Evolutionary conservation across 768 basidiomycete genomes (phyloP), one percentile per base, ranked within the genome.

Genomic region (Mycena indigotica): DNA sequence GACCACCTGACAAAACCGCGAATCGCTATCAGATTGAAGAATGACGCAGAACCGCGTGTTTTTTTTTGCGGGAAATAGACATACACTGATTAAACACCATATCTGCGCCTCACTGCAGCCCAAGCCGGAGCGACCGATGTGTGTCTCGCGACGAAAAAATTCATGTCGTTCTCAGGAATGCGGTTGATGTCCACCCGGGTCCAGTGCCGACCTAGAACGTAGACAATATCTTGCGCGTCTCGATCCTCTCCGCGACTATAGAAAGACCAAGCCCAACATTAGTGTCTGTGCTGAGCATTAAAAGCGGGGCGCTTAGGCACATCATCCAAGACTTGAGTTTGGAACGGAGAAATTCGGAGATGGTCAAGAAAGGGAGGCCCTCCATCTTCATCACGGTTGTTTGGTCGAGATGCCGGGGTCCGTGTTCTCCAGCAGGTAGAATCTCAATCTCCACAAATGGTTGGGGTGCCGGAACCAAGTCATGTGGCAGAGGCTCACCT

Each of bases 111-210:
- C 58, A 93, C 75, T 44, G 90, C 86, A 48, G 76, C 74, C 91
- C 91, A 93, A 5, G 87, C 86, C 19, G 88, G 80, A 10, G 80
- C 84, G 40, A 82, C 88, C n/a, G 79, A 74, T 41, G 80, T 70
- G 65, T 88, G 79, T 32, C 77, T 77, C 15, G 77, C 67, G 28
- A 89, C 86, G 66, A 93, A 93, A 28, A 81, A 78, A 57, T 84
- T 84, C 91, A 93, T 93, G 67, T 93, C 91, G 57, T 86, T 84
- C 71, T 93, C 91, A 25, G 87, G 86, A 57, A 93, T 87, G 63
- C 91, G 88, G 69, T 93, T 93, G 63, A 93, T 85, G 71, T 93
- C 91, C 59, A 93, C 83, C 53, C 81, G 79, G 68, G 87, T 89
- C 91, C 91, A 93, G 67, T 87, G 90, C 54, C 83, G 84, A 56